Evolutionary conservation across 2,329 filamentous ascomycete genomes (phyloP), one percentile per base, ranked within the genome.

Genomic region (Ilyonectria sp.): DNA sequence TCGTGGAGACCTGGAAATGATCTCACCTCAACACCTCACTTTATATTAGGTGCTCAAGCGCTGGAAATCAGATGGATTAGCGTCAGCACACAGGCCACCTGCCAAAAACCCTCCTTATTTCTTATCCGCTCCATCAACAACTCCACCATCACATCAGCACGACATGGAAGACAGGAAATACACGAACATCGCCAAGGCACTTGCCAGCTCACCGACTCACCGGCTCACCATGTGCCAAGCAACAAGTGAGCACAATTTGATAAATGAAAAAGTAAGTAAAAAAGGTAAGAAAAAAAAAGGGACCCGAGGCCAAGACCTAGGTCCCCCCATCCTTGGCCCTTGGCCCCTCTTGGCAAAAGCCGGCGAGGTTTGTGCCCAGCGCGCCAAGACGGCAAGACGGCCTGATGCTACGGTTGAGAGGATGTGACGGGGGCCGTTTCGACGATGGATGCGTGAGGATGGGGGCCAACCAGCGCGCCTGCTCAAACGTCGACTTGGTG

Each of bases 351-450:
- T 23, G 43, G 44, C 50, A 40, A 40, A 15, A 15, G 37, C 37
- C 37, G 13, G 49, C 26, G 26, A 26, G 26, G 26, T 6, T 26
- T 26, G 26, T 49, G 56, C 56, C 53, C 35, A 40, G 40, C 40
- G 47, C 31, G 63, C 63, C 63, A 65, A 65, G 63, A 60, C 63
- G 63, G 63, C 63, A 65, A 60, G 50, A 60, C 63, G 63, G 63
- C 63, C 44, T 35, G 31, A 9, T 33, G 31, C 11, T 33, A 26
- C 31, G 8, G 31, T 33, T 11, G 31, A 11, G 31, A 6, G 13
- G 50, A 46, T 53, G 31, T 31, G 19, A 21, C 29, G 31, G n/a
- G 7, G 7, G 7, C 7, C 15, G 47, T 50, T 31, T 50, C 15
- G 26, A 23, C 8, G 47, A 9, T 33, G 8, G 31, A 33, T 33